Base-by-base conservation (phyloP, 1,284 basidiomycete species). In the Microstroma glucosiphilum region DNA sequence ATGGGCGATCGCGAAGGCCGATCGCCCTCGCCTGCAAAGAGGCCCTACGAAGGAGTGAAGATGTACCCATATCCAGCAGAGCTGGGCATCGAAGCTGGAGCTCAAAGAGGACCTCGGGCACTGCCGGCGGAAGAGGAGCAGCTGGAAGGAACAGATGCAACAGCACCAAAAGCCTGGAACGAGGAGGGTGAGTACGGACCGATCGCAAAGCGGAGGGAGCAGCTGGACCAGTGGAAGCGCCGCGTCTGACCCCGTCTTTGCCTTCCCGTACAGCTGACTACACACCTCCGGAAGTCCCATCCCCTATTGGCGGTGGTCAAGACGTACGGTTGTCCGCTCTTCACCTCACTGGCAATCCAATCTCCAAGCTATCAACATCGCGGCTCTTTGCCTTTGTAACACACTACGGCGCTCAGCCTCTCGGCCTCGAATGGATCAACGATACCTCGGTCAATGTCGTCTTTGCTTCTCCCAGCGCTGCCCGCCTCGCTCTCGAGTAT, bases 381-480 rank as follows among this genome's bases (percentile, higher is more conserved):
- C 69, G 77, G 15, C 68, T 79, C 1, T 75, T 79, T 59, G 74
- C 74, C 0, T 77, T 72, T 55, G 60, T 79, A 40, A 73, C 73
- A 1, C 66, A 75, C 56, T 74, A 65, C 15, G 75, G 74, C 2
- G 73, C 76, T 2, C 69, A 70, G 23, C 76, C 77, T 3, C 59
- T 75, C 1, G 77, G 76, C 0, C 58, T 79, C 21, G 77, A 79
- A 60, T 79, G 77, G 77, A 71, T 79, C 62, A 69, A 75, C 56
- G 77, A 79, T 48, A 56, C 63, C 54, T 59, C 69, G 23, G 75
- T 73, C 57, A 72, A 72, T 25, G 48, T 79, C n/a, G 76, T 78
- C 17, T 79, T 79, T 59, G 60, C 69, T 7, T 62, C 70, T 42
- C 62, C 69, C 21, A 53, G 60, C 7, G 66, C 72, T 0, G 72